Base-by-base conservation (phyloP, 2,329 filamentous ascomycete genomes). In the Colletotrichum orchidophilum region DNA sequence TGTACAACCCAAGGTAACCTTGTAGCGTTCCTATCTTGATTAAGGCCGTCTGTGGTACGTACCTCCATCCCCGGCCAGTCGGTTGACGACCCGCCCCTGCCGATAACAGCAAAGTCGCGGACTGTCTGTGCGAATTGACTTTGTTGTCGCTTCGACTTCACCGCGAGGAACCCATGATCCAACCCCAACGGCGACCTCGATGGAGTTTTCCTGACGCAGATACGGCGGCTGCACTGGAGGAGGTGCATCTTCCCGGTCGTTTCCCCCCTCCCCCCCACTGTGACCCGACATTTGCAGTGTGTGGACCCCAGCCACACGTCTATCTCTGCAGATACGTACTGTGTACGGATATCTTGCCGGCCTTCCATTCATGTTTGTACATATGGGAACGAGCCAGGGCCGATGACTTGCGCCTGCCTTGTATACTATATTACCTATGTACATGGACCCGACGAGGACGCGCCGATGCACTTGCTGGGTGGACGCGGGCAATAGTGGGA, bases 291-390 rank as follows among this genome's bases (percentile, higher is more conserved):
- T n/a, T 53, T 57, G 26, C 50, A 46, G 58, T 46, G 64, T 58
- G 58, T 71, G 69, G 69, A 71, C 27, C 42, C 59, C 69, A 71
- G 69, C 69, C 69, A 71, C 69, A 70, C 33, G 39, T 46, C 39
- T 46, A 18, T 46, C 9, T 46, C 53, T 27, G 26, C 27, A 27
- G 7, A 18, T 55, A 61, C n/a, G 24, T 24, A 62, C 49, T 21
- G n/a, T n/a, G n/a, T n/a, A n/a, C n/a, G n/a, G n/a, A n/a, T 55
- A 11, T 46, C 39, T 46, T 46, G 39, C 39, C n/a, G 39, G 39
- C 39, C 39, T 46, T 46, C 35, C 35, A 18, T n/a, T n/a, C n/a
- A n/a, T 61, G 46, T 59, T 68, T 63, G 59, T 68, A n/a, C n/a
- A n/a, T n/a, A 57, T 69, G 64, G 58, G 53, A 42, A 69, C 42